Base-by-base conservation (phyloP, 208 protist genomes). In the Sergeia podlipaevii region DNA sequence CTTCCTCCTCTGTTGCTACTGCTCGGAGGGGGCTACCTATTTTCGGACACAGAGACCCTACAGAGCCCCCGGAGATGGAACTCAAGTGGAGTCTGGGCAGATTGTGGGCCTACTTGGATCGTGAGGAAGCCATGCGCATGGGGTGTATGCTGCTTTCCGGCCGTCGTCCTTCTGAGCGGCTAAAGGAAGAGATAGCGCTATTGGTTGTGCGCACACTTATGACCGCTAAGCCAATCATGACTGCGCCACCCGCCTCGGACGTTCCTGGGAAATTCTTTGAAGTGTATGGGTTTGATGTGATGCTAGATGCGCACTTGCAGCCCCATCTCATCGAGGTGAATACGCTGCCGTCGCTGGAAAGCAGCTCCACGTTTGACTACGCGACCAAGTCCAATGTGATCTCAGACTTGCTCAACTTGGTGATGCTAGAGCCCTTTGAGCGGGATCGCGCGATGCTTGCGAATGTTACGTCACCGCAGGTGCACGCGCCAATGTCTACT, bases 281-380 rank as follows among this genome's bases (percentile, higher is more conserved):
- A 61, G 62, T 97, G 5, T 96, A 93, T 54, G 92, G 92, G 10
- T 96, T 96, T 47, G 92, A 97, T 43, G 68, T 97, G 15, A 91
- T 97, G 82, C 57, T 97, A 3, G 85, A 94, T 37, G 56, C 57
- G 23, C 36, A 79, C 10, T 65, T 91, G n/a, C 69, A 71, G 2
- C 86, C 89, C 5, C 82, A 65, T 42, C 73, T 97, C 10, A 70
- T 97, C 20, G 92, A 97, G 46, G 87, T 97, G 17, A 97, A 97
- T 70, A 95, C 89, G 34, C 54, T 97, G 28, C 92, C 92, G 1
- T 95, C 89, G 4, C 74, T 97, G 27, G 83, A 88, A 47, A 95
- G 86, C 63, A 90, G 77, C 55, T 93, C 85, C 20, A 2, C 70
- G 2, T 79, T 97, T 33, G 92, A 97, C 60, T 91, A 96, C 57